Percentiles rank a stretch among this genome's conserved stretches.
Conservation (phyloP, 1,284 basidiomycete genomes). For the Pseudozyma flocculosa region DNA sequence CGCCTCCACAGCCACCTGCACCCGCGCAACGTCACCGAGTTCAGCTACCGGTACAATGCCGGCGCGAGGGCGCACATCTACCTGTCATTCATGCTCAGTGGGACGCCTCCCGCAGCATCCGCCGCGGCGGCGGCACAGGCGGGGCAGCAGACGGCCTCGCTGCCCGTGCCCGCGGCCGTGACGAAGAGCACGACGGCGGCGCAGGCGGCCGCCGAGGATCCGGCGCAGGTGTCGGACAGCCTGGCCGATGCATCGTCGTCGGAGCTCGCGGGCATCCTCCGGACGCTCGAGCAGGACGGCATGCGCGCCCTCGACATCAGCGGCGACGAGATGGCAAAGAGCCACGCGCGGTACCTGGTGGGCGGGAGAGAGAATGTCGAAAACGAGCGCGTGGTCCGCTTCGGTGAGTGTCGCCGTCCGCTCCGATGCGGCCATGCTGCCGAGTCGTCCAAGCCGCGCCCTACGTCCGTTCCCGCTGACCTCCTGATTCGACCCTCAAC, state of each 20-base stretch:
- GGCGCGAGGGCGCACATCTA: slow-evolving; percentile 73
- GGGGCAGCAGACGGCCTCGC: slow-evolving; percentile 14
- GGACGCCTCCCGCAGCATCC: slow-evolving; percentile 10
- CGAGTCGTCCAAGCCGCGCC: too few species aligned
- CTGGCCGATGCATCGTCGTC: slow-evolving; percentile 1
- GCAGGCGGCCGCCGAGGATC: slow-evolving; percentile 1
- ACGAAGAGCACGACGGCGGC: not conserved
- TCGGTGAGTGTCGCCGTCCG: slow-evolving; percentile 68
- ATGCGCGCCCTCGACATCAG: slow-evolving; percentile 86
- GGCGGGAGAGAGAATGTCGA: slow-evolving; percentile 67
- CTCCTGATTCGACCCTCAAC: too few species aligned
- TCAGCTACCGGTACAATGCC: slow-evolving; percentile 77
- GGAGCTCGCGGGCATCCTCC: slow-evolving; percentile 44
- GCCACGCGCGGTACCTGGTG: slow-evolving; percentile 89
- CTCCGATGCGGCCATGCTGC: too few species aligned
- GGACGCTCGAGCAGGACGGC: slow-evolving; percentile 66
- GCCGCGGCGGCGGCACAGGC: not conserved
- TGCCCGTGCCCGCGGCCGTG: slow-evolving; percentile 11
- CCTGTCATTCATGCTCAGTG: slow-evolving; percentile 79
- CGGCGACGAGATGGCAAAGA: slow-evolving; percentile 93
- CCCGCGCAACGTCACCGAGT: slow-evolving; percentile 93
- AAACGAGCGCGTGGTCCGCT: slow-evolving; percentile 87
- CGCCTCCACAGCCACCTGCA: slow-evolving; percentile 82
- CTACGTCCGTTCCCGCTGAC: too few species aligned
- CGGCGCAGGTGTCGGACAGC: slow-evolving; percentile 2